These are phyloP conservation scores for Neoarthrinium moseri DNA, from an alignment of 2,329 filamentous ascomycete species.

Conservation along the genomic window DNA sequence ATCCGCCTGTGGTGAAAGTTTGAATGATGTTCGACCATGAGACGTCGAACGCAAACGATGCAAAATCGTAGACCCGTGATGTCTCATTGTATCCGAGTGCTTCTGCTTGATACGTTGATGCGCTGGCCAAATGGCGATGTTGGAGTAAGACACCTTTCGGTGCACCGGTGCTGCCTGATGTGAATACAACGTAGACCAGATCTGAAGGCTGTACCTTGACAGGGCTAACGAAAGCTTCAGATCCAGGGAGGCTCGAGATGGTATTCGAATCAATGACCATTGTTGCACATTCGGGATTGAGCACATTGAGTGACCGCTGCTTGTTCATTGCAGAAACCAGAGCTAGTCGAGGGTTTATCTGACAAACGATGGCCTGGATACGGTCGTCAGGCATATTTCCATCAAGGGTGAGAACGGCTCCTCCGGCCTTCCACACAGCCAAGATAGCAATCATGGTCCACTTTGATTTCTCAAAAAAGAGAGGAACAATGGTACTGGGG, in stretches of 20 bases:
- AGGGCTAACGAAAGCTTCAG: background rate
- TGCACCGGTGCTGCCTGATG: slow-evolving; percentile 48
- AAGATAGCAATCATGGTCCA: background rate
- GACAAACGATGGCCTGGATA: background rate
- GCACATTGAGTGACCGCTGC: background rate
- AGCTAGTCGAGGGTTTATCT: no score
- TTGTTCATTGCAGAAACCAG: background rate
- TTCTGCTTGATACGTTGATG: slow-evolving; percentile 13
- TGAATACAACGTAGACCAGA: slow-evolving; percentile 34
- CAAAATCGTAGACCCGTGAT: slow-evolving; percentile 16
- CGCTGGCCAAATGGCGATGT: slow-evolving; percentile 17
- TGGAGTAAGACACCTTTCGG: slow-evolving; percentile 44
- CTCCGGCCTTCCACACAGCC: background rate
- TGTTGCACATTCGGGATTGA: background rate
- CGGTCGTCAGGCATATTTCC: background rate
- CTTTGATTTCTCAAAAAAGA: background rate
- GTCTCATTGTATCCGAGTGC: slow-evolving; percentile 10
- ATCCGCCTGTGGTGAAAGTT: slow-evolving; percentile 32
- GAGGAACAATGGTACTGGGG: background rate
- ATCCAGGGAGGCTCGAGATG: background rate
- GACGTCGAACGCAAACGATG: slow-evolving; percentile 35
- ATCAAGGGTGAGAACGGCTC: background rate
- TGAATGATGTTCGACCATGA: slow-evolving; percentile 34
- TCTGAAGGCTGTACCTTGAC: background rate
- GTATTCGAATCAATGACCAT: no score